Evolutionary conservation across 73 alveolate species (phyloP), one percentile per base, ranked within the genome.

Genomic region (Paramecium caudatum): DNA sequence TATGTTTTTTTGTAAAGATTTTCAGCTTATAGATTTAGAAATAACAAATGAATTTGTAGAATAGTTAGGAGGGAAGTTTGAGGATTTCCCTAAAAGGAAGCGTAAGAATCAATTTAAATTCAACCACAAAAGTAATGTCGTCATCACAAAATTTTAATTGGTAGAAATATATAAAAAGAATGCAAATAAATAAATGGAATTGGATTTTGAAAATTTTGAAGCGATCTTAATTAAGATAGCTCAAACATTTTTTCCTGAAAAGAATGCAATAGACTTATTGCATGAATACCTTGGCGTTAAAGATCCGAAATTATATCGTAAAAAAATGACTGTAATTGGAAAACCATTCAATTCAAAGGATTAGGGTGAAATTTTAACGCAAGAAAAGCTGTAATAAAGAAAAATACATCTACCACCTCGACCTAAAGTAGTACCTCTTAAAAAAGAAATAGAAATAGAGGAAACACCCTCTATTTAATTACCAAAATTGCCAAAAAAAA

Each of bases 261-360:
- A 55, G 45, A 55, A 55, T 55, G n/a, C n/a, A n/a, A n/a, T 41
- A 7, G 88, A 74, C 36, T 43, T 55, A 6, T 21, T 74, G 1
- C 43, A 37, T 43, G 88, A 74, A 74, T 74, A 74, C n/a, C 43
- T 74, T 17, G 27, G 15, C 5, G 8, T 74, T 21, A 74, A 74
- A 15, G 55, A 74, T 41, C 88, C 88, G 17, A 41, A 21, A 37
- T 13, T 5, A n/a, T 74, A 74, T 39, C 36, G 88, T 41, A 74
- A 74, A 41, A 74, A 74, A 74, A 74, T 74, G 88, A 2, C 17
- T 19, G 21, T 74, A 3, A 37, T 74, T 34, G 88, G 88, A 2
- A 74, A 74, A 7, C 69, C 88, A 16, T 74, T 74, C 32, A 74
- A 74, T 74, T 27, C 69, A 1, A 74, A 45, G 7, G 88, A 74